Base-by-base conservation (phyloP, 2,329 filamentous ascomycete species). In the Ophiostoma ips region DNA sequence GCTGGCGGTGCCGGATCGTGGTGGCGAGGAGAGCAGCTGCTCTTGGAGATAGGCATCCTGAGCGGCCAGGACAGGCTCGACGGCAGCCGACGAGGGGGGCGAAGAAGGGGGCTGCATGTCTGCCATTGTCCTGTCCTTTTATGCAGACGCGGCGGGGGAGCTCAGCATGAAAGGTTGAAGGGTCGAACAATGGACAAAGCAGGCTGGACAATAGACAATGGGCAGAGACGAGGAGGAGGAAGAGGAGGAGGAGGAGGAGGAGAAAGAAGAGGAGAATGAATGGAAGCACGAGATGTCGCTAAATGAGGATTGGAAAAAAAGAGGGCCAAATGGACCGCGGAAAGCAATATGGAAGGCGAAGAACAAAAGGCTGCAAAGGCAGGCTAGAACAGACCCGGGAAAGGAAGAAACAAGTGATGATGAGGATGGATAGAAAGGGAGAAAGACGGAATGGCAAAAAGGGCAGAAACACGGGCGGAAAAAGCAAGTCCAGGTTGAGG, bases 11-110 rank as follows among this genome's bases (percentile, higher is more conserved):
- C 16, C 21, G 10, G 24, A 15, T 41, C 53, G 51, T 12, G 58
- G 61, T 1, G 60, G 64, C 11, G 63, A 63, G 15, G 54, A 55
- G 16, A 54, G 30, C 15, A 56, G 51, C 15, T 31, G 38, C 9
- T 36, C 33, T 10, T 16, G 19, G 5, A 31, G 34, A 16, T 37
- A 46, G 48, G 24, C 33, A 21, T 46, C 33, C 11, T 45, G 34
- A 19, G 28, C 10, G 46, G 21, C 3, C 12, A 48, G 33, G 49
- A 38, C 28, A 41, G 51, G 50, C 8, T 35, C 36, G 44, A 47
- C 13, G 18, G 45, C 48, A 51, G 50, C 40, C 48, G 50, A 51
- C 18, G 47, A 41, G 15, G 35, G 13, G 24, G 40, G 40, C 28
- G 40, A 43, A 11, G 40, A 30, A 30, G 40, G 40, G 21, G 40